Conservation (phyloP, 345 rosid species). For the Syzygium jambos region DNA sequence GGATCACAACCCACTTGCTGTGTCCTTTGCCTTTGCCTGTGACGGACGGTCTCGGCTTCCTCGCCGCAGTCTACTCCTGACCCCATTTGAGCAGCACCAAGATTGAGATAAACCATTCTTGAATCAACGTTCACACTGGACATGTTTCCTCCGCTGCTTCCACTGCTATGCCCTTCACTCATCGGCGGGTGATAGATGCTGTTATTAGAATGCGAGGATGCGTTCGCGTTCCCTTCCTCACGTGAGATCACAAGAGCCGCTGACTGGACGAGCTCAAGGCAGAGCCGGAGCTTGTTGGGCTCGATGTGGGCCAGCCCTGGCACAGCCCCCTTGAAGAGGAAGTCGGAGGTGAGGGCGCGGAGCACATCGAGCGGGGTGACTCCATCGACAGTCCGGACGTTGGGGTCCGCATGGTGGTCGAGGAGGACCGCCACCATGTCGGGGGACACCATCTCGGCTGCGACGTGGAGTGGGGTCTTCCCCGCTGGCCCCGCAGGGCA, state of each 20-base stretch:
- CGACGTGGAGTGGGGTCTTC: constrained; percentile 88
- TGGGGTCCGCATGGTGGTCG: constrained; percentile 97
- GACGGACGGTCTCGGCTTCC: constrained; percentile 41
- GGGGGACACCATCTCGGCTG: constrained; percentile 98
- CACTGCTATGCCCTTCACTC: constrained; percentile 57
- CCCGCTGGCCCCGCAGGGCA: constrained; percentile 88
- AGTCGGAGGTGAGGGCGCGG: constrained; percentile 93
- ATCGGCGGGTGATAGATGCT: constrained; percentile 37
- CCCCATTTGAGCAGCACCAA: constrained; percentile 76
- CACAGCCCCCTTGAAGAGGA: constrained; percentile 96
- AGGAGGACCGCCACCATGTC: constrained; percentile 97
- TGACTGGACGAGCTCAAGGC: constrained; percentile 97
- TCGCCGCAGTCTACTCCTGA: constrained; percentile 55
- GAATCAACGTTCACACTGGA: constrained; percentile 56
- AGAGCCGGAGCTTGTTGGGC: constrained; percentile 90
- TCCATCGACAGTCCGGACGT: constrained; percentile 87
- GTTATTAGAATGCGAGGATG: constrained; percentile 29
- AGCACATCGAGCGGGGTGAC: constrained; percentile 87
- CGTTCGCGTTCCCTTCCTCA: constrained; percentile 72
- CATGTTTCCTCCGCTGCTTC: constrained; percentile 28
- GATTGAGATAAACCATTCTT: constrained; percentile 85
- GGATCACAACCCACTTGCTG: constrained; percentile 17
- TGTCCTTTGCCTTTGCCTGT: constrained; percentile 7
- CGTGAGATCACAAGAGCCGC: constrained; percentile 95
- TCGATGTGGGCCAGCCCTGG: constrained; percentile 93